These are phyloP conservation scores for Sporothrix humicola DNA, from an alignment of 2,329 filamentous ascomycete species.

Conservation along the genomic window DNA sequence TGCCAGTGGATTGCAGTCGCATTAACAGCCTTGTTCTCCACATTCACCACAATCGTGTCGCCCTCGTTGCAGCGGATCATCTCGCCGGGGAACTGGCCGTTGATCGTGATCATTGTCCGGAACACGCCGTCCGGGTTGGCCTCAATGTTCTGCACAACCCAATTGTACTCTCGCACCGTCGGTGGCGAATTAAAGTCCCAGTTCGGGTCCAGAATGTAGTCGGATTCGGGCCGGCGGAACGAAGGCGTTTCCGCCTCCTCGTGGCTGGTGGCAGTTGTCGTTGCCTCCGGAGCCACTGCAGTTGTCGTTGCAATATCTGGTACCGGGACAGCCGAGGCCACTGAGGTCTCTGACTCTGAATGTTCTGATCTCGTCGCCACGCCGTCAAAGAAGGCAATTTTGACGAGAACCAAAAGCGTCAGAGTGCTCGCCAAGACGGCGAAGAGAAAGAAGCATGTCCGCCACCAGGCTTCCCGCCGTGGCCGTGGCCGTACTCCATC, in stretches of 20 bases:
- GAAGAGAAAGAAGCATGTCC: constrained; percentile 19
- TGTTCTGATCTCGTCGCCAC: not conserved
- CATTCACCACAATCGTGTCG: constrained; percentile 71
- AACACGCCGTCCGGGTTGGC: constrained; percentile 73
- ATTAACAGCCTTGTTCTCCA: constrained; percentile 67
- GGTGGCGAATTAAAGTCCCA: constrained; percentile 62
- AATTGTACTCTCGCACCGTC: constrained; percentile 62
- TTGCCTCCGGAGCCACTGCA: not conserved
- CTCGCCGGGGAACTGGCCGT: constrained; percentile 76
- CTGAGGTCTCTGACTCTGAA: not conserved
- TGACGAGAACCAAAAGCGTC: constrained; percentile 35
- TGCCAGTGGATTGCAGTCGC: constrained; percentile 71
- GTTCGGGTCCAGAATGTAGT: constrained; percentile 61
- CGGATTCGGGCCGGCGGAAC: constrained; percentile 44
- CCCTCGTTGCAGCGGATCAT: constrained; percentile 75
- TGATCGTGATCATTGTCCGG: constrained; percentile 70
- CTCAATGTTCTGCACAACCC: constrained; percentile 63
- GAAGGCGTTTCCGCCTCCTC: constrained; percentile 45
- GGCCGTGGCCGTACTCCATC: not conserved
- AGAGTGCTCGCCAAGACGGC: constrained; percentile 28
- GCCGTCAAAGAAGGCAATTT: constrained; percentile 35
- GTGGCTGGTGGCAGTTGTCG: not conserved
- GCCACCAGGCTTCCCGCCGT: constrained; percentile 19
- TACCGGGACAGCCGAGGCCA: not conserved
- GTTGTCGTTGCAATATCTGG: not conserved